Base-by-base conservation (phyloP, 108 stramenopile genomes). In the Aurantiochytrium sp. region DNA sequence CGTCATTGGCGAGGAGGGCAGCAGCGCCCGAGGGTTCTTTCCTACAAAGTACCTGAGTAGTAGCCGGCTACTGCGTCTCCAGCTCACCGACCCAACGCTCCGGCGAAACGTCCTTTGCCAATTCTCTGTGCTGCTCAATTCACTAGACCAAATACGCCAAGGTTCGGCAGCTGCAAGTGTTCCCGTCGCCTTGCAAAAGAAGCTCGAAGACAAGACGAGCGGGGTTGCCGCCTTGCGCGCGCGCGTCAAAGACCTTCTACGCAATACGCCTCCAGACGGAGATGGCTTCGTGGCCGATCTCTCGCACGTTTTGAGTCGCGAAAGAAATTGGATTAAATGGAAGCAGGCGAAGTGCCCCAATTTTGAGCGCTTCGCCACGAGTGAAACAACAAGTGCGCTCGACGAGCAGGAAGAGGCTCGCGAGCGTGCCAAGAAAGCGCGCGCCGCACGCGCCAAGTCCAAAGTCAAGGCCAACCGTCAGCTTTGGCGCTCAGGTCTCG, bases 21-120 rank as follows among this genome's bases (percentile, higher is more conserved):
- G 72, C 10, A 59, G 73, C 14, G 89, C 55, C 14, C 55, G 72
- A 47, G 90, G 45, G 8, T 92, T 88, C 45, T 91, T 92, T 25
- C 90, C 90, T 44, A 88, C 90, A 53, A 92, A 92, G 89, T 92
- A 92, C 90, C 90, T 92, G 19, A 92, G 91, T 43, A 92, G 90
- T 89, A 90, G 91, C 42, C 73, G 92, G 28, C 91, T 92, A 21
- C 47, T 92, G 87, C 88, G 91, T 47, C 92, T 92, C 90, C 92
- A 92, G 89, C 91, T 92, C 4, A 88, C 88, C 21, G 92, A 92
- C 69, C 92, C 92, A 14, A 57, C 60, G 29, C 88, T 92, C 44
- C 87, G 92, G 58, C 69, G 90, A 18, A 91, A 92, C 64, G 92
- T 92, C 47, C 8, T 91, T 4, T 14, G 58, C 10, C 89, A 58